Conservation (phyloP, 1,139 yeast genomes). For the Casaregolazyma suthepensis region DNA sequence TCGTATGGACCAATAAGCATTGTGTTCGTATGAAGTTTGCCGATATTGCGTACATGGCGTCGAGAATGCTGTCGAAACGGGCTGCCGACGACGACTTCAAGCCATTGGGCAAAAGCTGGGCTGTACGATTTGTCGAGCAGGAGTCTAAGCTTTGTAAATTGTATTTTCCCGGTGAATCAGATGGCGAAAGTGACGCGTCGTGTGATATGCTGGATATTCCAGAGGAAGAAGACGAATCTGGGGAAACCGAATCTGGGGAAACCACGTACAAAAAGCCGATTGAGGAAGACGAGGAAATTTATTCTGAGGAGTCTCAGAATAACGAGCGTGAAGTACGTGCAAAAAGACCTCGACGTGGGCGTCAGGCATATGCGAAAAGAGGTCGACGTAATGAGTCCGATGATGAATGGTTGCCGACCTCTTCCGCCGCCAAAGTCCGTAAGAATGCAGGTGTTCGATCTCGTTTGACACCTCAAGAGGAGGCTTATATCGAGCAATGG, state of each 20-base stretch:
- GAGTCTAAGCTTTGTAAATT: background rate
- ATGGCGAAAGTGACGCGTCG: background rate
- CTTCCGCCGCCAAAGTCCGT: too few relatives aligned
- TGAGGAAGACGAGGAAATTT: background rate
- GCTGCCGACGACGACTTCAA: background rate
- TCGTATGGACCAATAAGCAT: background rate
- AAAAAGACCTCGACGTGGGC: too few relatives aligned
- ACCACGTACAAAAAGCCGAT: background rate
- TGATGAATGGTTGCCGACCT: too few relatives aligned
- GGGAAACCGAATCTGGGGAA: background rate
- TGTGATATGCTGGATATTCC: background rate
- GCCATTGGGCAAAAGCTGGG: background rate
- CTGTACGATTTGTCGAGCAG: background rate
- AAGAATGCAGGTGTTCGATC: too few relatives aligned
- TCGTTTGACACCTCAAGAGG: background rate
- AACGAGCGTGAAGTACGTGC: background rate
- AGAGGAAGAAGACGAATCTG: background rate
- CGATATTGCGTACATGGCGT: background rate
- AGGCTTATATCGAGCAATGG: background rate
- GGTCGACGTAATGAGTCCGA: too few relatives aligned
- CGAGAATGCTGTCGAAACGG: background rate
- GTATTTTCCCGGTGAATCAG: background rate
- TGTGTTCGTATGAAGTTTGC: background rate
- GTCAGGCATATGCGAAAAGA: too few relatives aligned
- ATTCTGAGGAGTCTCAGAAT: background rate